These are phyloP conservation scores for Pichia sp. DNA, from an alignment of 1,139 yeast genomes.

Conservation along the genomic window DNA sequence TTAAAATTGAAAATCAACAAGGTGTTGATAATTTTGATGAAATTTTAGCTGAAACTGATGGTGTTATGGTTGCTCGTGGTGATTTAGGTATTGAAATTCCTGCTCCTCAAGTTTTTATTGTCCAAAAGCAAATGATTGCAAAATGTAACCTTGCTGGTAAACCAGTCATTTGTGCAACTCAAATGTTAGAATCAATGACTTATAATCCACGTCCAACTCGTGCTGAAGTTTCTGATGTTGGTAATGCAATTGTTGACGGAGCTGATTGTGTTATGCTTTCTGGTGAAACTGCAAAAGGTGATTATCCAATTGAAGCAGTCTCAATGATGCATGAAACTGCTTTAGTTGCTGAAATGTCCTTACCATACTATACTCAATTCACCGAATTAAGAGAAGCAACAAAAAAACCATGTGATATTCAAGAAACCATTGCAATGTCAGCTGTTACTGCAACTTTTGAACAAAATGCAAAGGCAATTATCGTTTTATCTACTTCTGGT, in stretches of 20 bases:
- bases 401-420: constrained; percentile 83
- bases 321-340: constrained; percentile 98
- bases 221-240: constrained; percentile 99
- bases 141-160: constrained; percentile 99
- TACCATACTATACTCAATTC: constrained; percentile 78
- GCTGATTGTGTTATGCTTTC: constrained; percentile 99
- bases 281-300: constrained; percentile 99
- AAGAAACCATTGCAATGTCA: constrained; percentile 96
- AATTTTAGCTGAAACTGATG: constrained; percentile 89
- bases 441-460: constrained; percentile 96
- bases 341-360: constrained; percentile 93
- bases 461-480: constrained; percentile 94
- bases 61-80: constrained; percentile 99
- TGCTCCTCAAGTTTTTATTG: constrained; percentile 97
- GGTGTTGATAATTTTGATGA: constrained; percentile 99
- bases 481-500: constrained; percentile 93
- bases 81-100: constrained; percentile 99
- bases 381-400: constrained; percentile 86
- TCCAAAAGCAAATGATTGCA: constrained; percentile 98
- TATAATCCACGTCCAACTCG: constrained; percentile 99
- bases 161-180: constrained; percentile 99
- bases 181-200: constrained; percentile 99
- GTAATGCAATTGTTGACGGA: constrained; percentile 98
- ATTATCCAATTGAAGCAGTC: constrained; percentile 95
- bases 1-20: constrained; percentile 98